Base-by-base conservation (phyloP, 2,329 filamentous ascomycete species). In the Pseudogymnoascus sp. region DNA sequence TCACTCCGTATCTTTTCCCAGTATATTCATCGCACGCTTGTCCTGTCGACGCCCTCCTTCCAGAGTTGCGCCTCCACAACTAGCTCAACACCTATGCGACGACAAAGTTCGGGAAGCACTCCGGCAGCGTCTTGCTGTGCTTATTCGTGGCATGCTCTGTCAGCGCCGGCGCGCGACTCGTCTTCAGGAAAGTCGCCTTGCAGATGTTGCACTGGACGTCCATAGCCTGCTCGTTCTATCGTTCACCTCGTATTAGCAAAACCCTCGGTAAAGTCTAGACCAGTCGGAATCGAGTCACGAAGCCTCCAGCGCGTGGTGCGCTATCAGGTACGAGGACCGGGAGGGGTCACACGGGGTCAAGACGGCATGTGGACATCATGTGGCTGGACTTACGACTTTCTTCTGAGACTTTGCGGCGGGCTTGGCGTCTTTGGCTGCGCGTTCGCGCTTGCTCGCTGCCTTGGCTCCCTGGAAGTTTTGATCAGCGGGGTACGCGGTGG, bases 181-280 rank as follows among this genome's bases (percentile, higher is more conserved):
- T 93, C 80, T 88, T 88, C 69, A 92, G 82, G 79, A 93, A 92
- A 31, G 88, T 89, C 70, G 88, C 83, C 77, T 87, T 89, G 88
- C 89, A 93, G 71, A 86, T 80, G 68, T 83, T 78, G 82, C 89
- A 93, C 76, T 90, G 87, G 76, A 92, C 90, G 72, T 83, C 87
- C 80, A 86, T 89, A 65, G 89, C 89, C 69, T 87, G 80, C 70
- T 83, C 80, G 78, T 92, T 92, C 87, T 90, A 68, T 7, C 13
- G 21, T 29, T 9, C 37, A 7, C 9, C 9, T 17, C 37, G n/a
- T 17, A 7, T 38, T n/a, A 38, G 37, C 37, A 6, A 29, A 17
- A 17, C 37, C 19, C 38, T 21, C 38, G 10, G 38, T 17, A 21
- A 23, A 46, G 21, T 19, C 40, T 44, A n/a, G 38, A 19, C 38